A percentile compares a stretch with the other conserved stretches of the same genome.
Conservation (phyloP, 192 early-diverging fungal genomes). For the Linnemannia hyalina region DNA sequence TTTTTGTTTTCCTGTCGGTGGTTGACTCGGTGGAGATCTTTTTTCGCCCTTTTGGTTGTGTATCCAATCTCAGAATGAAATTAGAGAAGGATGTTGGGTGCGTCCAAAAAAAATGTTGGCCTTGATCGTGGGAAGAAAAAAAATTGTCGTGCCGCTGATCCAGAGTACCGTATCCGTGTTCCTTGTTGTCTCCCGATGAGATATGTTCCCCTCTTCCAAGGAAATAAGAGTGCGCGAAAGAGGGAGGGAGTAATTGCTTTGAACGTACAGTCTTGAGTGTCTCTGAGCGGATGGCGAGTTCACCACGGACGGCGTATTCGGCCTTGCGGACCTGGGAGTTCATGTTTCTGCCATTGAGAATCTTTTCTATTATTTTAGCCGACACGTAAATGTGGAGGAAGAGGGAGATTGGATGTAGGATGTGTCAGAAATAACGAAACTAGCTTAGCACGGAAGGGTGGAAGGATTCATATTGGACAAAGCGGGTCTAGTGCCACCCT, state of each 20-base stretch:
- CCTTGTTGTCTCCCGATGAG: background rate
- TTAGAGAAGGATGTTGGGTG: slow-evolving; percentile 6
- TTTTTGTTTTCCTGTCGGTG: background rate
- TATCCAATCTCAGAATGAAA: slow-evolving; percentile 11
- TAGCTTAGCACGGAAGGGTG: background rate
- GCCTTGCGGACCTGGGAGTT: slow-evolving; percentile 79
- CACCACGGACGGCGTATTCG: slow-evolving; percentile 97
- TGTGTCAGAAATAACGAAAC: background rate
- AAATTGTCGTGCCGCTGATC: background rate
- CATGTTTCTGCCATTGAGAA: slow-evolving; percentile 79
- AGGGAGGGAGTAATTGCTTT: background rate
- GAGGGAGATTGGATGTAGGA: background rate
- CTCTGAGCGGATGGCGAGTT: slow-evolving; percentile 94
- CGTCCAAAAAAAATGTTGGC: background rate
- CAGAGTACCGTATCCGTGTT: background rate
- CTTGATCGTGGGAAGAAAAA: slow-evolving; percentile 35
- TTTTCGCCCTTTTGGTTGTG: background rate
- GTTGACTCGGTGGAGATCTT: background rate
- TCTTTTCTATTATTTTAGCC: slow-evolving; percentile 57
- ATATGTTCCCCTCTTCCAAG: background rate
- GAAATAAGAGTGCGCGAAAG: background rate
- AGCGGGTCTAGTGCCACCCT: background rate
- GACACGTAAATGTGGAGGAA: background rate
- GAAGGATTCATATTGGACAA: background rate
- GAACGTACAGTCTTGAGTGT: slow-evolving; percentile 71